Conservation (phyloP, 2,329 filamentous ascomycete species). For the Corynespora cassiicola region DNA sequence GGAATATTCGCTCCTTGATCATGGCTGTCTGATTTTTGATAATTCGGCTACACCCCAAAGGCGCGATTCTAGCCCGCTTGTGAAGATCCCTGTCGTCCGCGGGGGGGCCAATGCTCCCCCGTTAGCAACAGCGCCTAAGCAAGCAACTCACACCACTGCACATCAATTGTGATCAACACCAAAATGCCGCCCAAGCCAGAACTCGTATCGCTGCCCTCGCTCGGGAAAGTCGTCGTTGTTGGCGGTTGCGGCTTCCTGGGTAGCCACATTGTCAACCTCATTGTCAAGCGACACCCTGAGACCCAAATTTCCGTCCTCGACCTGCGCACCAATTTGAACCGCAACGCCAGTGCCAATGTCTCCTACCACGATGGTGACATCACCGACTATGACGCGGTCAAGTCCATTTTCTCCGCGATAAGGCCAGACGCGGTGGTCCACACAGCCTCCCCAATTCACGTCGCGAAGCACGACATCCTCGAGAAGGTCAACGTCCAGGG, state of each 20-base stretch:
- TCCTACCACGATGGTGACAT: slow-evolving; percentile 59
- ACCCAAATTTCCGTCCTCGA: slow-evolving; percentile 56
- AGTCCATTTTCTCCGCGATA: slow-evolving; percentile 49
- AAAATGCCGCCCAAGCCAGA: slow-evolving; percentile 23
- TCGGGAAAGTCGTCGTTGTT: slow-evolving; percentile 56
- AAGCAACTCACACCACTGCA: slow-evolving; percentile 1
- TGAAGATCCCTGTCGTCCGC: too few species aligned
- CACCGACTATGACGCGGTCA: slow-evolving; percentile 52
- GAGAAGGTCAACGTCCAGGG: slow-evolving; percentile 60
- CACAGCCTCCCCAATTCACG: slow-evolving; percentile 56
- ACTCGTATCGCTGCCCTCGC: slow-evolving; percentile 28
- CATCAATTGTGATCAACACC: too few species aligned
- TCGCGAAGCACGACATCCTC: slow-evolving; percentile 47
- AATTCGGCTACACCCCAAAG: too few species aligned
- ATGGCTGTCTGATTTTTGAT: too few species aligned
- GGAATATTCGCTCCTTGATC: not conserved
- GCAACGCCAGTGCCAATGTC: slow-evolving; percentile 48
- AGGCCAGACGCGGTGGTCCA: slow-evolving; percentile 57
- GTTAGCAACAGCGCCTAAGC: not conserved
- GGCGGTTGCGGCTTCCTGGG: slow-evolving; percentile 61
- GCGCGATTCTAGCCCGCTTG: too few species aligned
- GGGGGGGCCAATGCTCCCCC: slow-evolving; percentile 1
- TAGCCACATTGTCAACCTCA: slow-evolving; percentile 57
- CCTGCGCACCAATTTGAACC: slow-evolving; percentile 50
- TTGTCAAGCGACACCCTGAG: slow-evolving; percentile 49